Conservation (phyloP, 2,329 filamentous ascomycete genomes). For the Aspergillus tamarii region DNA sequence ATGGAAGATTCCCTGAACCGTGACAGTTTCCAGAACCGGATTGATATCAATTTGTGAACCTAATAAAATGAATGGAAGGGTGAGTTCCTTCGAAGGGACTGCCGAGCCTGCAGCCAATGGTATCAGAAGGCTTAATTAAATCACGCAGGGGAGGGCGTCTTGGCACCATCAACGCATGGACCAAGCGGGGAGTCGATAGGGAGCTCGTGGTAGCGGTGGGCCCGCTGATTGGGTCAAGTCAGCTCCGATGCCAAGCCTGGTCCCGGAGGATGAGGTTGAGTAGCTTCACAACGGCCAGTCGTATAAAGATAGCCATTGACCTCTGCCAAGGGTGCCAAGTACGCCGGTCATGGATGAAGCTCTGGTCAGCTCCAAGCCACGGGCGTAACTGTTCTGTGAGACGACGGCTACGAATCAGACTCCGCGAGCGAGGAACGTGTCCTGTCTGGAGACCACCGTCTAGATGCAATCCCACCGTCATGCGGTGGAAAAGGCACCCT, state of each 20-base stretch:
- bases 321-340: conserved; percentile 1
- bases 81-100: not conserved
- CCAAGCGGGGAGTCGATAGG: not conserved
- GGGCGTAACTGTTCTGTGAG: not conserved
- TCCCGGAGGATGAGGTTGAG: not conserved
- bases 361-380: conserved; percentile 1
- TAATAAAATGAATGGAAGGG: not conserved
- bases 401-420: not conserved
- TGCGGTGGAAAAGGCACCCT: not conserved
- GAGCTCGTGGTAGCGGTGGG: not conserved
- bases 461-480: not conserved
- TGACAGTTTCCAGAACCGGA: not conserved
- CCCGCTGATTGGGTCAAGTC: not conserved
- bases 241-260: not conserved
- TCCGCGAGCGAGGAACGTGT: not conserved
- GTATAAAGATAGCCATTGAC: not conserved
- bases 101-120: conserved; percentile 2
- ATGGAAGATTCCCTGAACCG: not conserved
- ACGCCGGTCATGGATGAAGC: not conserved
- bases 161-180: not conserved
- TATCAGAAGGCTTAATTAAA: not conserved
- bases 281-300: not conserved
- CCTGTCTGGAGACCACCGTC: not conserved
- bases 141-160: not conserved
- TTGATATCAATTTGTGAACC: not conserved